Percentiles rank a stretch among this genome's conserved stretches.
These are phyloP conservation scores for Mycena filopes DNA, from an alignment of 768 basidiomycete species.

Conservation along the genomic window DNA sequence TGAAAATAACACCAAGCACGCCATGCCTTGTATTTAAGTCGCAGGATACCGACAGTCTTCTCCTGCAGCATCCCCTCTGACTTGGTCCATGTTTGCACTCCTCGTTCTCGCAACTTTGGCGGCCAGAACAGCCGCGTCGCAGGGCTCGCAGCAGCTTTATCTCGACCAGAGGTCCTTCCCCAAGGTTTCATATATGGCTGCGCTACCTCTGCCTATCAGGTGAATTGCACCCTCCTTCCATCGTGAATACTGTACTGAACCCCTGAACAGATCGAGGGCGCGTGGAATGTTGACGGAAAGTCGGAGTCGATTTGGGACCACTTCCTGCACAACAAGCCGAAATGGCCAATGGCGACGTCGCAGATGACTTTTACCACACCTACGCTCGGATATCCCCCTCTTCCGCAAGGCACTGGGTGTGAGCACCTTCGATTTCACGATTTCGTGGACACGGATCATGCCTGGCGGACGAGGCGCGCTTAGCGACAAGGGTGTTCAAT, in stretches of 20 bases:
- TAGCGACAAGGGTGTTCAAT: constrained; percentile 56
- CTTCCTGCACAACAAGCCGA: constrained; percentile 49
- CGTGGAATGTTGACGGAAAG: constrained; percentile 48
- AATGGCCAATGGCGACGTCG: constrained; percentile 54
- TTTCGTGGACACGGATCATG: constrained; percentile 66
- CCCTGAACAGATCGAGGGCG: constrained; percentile 59
- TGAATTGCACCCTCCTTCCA: not conserved
- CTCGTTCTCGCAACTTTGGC: constrained; percentile 6
- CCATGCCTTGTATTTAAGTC: no score
- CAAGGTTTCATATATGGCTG: constrained; percentile 29
- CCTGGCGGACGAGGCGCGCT: constrained; percentile 59
- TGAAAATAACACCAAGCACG: no score
- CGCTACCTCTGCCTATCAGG: constrained; percentile 32
- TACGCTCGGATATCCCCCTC: constrained; percentile 58
- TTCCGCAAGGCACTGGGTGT: constrained; percentile 55
- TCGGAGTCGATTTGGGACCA: constrained; percentile 61
- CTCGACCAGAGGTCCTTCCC: constrained; percentile 28
- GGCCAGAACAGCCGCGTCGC: constrained; percentile 4
- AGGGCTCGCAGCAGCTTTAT: constrained; percentile 25
- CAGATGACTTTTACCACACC: constrained; percentile 56
- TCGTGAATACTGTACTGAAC: not conserved
- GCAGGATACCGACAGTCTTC: not conserved
- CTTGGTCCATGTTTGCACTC: constrained; percentile 17
- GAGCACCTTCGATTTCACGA: constrained; percentile 61
- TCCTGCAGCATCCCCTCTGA: not conserved